A percentile compares a stretch with the other conserved stretches of the same genome.
Conservation (phyloP, 2,329 filamentous ascomycete genomes). For the Neofusicoccum sp. region DNA sequence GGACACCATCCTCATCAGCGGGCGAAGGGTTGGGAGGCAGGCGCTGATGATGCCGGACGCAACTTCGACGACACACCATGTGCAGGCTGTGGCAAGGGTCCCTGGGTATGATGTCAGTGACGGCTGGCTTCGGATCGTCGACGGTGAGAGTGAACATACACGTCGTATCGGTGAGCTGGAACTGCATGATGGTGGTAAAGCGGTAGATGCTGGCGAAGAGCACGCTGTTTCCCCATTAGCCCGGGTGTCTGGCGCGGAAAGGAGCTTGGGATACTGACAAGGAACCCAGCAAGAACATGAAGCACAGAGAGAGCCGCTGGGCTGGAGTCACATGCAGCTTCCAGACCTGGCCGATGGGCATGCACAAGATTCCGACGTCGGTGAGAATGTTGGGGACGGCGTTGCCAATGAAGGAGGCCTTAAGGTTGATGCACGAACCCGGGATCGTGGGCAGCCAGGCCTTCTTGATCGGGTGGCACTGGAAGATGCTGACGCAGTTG, state of each 20-base stretch:
- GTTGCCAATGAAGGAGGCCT: conserved; percentile 52
- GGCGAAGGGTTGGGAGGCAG: conserved; percentile 22
- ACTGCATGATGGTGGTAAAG: conserved; percentile 22
- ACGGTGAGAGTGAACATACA: neutral
- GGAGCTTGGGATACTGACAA: conserved; percentile 33
- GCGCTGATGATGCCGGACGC: conserved; percentile 22
- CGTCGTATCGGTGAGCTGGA: conserved; percentile 21
- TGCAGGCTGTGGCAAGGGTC: conserved; percentile 21
- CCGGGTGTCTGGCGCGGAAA: neutral
- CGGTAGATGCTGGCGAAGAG: conserved; percentile 24
- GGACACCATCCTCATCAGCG: conserved; percentile 21
- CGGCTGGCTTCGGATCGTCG: neutral
- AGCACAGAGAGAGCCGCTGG: conserved; percentile 46
- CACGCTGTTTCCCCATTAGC: conserved; percentile 21
- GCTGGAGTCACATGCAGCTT: conserved; percentile 42
- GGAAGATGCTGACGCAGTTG: conserved; percentile 53
- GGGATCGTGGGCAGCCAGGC: conserved; percentile 48
- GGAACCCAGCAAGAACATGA: conserved; percentile 47
- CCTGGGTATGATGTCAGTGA: neutral
- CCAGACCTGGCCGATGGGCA: conserved; percentile 51
- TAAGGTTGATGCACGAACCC: conserved; percentile 50
- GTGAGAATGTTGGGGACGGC: conserved; percentile 49
- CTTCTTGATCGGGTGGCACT: conserved; percentile 52
- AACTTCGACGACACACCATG: conserved; percentile 23
- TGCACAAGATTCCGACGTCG: conserved; percentile 46